These are phyloP conservation scores for Zelopaecilomyces penicillatus DNA, from an alignment of 2,329 filamentous ascomycete species.

Conservation along the genomic window DNA sequence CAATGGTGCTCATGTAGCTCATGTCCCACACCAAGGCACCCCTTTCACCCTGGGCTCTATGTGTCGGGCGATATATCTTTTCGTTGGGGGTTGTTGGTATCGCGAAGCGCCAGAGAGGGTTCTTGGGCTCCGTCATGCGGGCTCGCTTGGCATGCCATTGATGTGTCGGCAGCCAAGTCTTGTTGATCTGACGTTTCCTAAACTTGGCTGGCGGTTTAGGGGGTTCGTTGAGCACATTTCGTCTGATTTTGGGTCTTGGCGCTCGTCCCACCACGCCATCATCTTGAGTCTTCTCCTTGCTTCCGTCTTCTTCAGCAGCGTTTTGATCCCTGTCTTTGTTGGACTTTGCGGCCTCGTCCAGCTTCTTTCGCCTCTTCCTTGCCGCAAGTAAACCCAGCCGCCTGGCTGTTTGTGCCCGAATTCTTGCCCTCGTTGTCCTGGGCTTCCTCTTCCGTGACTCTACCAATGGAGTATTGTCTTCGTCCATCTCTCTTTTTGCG, in stretches of 20 bases:
- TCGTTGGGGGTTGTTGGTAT: conserved; percentile 77
- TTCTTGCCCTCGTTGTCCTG: conserved; percentile 45
- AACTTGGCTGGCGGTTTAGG: conserved; percentile 55
- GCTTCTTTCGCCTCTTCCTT: conserved; percentile 40
- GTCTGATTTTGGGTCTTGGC: conserved; percentile 58
- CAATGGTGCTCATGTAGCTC: conserved; percentile 87
- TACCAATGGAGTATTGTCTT: conserved; percentile 84
- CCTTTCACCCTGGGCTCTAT: conserved; percentile 65
- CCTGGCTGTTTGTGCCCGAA: conserved; percentile 70
- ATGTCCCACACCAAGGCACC: conserved; percentile 86
- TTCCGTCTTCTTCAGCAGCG: conserved; percentile 2
- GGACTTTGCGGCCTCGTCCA: conserved; percentile 20
- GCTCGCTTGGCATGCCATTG: conserved; percentile 89
- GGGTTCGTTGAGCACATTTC: conserved; percentile 58
- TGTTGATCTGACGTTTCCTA: conserved; percentile 74
- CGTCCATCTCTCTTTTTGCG: conserved; percentile 66
- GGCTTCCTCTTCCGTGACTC: conserved; percentile 56
- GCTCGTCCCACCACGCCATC: conserved; percentile 15
- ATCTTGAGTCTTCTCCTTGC: conserved; percentile 8
- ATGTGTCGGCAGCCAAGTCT: conserved; percentile 93
- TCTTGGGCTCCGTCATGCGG: conserved; percentile 70
- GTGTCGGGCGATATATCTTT: conserved; percentile 82
- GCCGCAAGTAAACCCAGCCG: conserved; percentile 56
- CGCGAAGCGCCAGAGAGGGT: conserved; percentile 84
- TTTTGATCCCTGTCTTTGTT: not conserved